Conservation (phyloP, 2,329 filamentous ascomycete genomes). For the Arthroderma sp. region DNA sequence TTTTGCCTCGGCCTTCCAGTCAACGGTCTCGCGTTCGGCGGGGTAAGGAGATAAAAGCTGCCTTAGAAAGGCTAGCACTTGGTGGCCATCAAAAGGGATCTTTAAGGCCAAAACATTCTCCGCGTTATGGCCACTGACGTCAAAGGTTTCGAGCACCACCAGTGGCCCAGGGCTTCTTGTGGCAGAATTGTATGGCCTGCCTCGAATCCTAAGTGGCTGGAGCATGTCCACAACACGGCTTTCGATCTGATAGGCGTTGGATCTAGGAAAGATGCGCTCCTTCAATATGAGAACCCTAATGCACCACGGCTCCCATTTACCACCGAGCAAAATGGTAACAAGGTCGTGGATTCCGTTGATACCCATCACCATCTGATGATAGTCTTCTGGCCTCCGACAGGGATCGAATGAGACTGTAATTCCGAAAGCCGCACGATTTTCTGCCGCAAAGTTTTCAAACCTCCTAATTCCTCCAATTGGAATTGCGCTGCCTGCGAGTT, state of each 20-base stretch:
- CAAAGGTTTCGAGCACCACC: neutral
- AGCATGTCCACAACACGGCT: neutral
- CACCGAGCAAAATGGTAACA: neutral
- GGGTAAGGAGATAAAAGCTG: too few species aligned
- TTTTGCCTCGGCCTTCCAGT: neutral
- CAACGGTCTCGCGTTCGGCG: too few species aligned
- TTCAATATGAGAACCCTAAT: neutral
- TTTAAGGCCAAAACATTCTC: neutral
- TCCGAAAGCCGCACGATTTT: neutral
- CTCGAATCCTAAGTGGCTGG: neutral
- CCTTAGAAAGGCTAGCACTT: too few species aligned
- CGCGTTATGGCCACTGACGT: neutral
- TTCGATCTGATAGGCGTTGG: neutral
- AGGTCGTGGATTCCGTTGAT: conserved; percentile 1
- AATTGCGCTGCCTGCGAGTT: neutral
- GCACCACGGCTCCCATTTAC: neutral
- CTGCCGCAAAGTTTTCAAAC: neutral
- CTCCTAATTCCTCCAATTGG: neutral
- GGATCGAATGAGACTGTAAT: neutral
- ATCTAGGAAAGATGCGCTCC: neutral
- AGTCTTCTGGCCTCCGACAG: neutral
- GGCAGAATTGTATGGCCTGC: neutral
- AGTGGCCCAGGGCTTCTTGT: neutral
- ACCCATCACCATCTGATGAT: neutral
- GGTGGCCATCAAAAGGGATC: too few species aligned